phyloP scores from a whole-genome alignment of 768 basidiomycete genomes.

The Gloeophyllum trabeum region DNA sequence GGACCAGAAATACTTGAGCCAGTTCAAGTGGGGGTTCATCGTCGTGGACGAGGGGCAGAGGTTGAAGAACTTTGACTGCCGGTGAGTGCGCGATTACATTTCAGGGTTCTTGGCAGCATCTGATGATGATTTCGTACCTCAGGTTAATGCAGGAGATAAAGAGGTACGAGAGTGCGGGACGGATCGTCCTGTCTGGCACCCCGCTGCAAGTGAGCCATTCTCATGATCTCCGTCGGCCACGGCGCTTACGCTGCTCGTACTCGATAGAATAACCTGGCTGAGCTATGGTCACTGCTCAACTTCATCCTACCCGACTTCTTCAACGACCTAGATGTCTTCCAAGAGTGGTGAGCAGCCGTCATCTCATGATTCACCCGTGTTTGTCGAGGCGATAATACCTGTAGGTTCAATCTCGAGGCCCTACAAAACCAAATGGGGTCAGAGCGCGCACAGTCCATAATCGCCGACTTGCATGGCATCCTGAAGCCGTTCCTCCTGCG shows the following conservation, averaged over 20 bases:
- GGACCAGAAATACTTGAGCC: constrained; percentile 53
- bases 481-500: constrained; percentile 93
- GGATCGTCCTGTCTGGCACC: constrained; percentile 94
- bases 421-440: no score
- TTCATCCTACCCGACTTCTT: constrained; percentile 95
- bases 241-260: constrained; percentile 2
- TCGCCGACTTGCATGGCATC: constrained; percentile 77
- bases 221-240: neutral
- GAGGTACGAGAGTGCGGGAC: constrained; percentile 69
- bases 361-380: constrained; percentile 1
- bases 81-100: no score
- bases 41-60: constrained; percentile 96
- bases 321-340: constrained; percentile 79
- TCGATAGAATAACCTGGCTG: constrained; percentile 82
- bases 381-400: neutral
- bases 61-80: constrained; percentile 89
- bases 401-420: constrained; percentile 68
- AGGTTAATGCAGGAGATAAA: constrained; percentile 87
- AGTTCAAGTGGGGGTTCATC: constrained; percentile 81
- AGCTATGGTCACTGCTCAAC: constrained; percentile 91
- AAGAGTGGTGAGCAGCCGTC: constrained; percentile 55
- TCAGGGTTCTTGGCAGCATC: no score
- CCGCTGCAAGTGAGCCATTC: constrained; percentile 69
- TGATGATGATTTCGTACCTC: no score
- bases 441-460: no score